Conservation (phyloP, 2,329 filamentous ascomycete species). For the Purpureocillium takamizusanense region DNA sequence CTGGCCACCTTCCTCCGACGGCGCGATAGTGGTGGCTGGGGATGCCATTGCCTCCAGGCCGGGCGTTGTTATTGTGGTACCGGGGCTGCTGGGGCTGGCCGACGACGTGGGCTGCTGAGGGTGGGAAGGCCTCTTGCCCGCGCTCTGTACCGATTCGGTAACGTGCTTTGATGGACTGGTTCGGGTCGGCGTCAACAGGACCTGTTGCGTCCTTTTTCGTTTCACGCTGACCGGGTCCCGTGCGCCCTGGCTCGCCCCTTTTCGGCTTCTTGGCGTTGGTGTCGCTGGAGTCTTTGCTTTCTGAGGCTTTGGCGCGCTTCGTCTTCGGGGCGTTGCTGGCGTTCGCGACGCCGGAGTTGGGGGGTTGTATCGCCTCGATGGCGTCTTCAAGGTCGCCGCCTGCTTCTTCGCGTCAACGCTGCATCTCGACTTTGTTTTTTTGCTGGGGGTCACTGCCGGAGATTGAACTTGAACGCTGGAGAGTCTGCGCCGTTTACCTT, state of each 20-base stretch:
- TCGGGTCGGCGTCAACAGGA: no score
- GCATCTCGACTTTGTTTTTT: constrained; percentile 13
- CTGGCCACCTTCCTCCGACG: not conserved
- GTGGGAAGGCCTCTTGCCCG: no score
- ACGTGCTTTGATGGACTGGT: no score
- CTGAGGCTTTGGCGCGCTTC: not conserved
- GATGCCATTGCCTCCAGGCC: not conserved
- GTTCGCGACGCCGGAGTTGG: not conserved
- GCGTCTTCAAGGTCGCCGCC: constrained; percentile 13
- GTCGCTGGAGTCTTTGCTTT: not conserved
- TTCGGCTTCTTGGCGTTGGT: not conserved
- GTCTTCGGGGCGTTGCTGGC: not conserved
- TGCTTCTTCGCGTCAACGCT: constrained; percentile 24
- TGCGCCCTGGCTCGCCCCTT: not conserved
- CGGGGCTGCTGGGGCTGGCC: no score
- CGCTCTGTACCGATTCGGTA: no score
- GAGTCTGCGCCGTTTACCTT: constrained; percentile 26
- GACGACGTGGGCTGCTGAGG: no score
- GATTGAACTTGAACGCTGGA: constrained; percentile 13
- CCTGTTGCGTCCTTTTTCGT: no score
- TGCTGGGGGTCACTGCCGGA: constrained; percentile 15
- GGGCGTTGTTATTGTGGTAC: no score
- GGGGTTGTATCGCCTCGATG: not conserved
- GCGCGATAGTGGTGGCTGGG: not conserved
- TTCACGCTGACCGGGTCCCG: no score